phyloP scores from a whole-genome alignment of 441 rosid species.

The Arabidopsis hybrid region DNA sequence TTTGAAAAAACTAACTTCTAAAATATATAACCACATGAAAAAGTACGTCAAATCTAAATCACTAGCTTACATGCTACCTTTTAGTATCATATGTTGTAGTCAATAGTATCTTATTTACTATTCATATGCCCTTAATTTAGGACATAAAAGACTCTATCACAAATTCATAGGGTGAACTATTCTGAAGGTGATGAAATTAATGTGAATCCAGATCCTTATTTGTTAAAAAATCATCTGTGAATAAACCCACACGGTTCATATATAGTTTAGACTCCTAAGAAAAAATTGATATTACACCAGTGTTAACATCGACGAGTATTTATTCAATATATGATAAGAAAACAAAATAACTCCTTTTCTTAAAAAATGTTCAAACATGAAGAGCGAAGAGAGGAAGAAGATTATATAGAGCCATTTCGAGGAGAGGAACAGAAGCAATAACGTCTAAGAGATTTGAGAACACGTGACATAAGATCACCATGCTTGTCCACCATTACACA shows the following conservation, averaged over 20 bases:
- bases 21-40: background rate
- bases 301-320: background rate
- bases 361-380: conserved; percentile 21
- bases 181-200: background rate
- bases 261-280: background rate
- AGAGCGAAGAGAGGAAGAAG: conserved; percentile 26
- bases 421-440: conserved; percentile 23
- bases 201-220: background rate
- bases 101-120: background rate
- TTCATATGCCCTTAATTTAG: background rate
- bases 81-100: too few species aligned
- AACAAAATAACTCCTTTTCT: background rate
- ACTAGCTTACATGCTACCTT: too few species aligned
- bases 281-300: background rate
- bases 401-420: conserved; percentile 3
- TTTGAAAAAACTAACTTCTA: background rate
- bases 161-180: conserved; percentile 3
- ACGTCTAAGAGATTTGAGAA: conserved; percentile 23
- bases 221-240: background rate
- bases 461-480: conserved; percentile 24
- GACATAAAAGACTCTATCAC: background rate
- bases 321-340: background rate
- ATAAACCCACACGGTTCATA: background rate
- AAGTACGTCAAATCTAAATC: too few species aligned
- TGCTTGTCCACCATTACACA: conserved; percentile 18